A percentile compares a stretch with the other conserved stretches of the same genome.
phyloP scores from a whole-genome alignment of 2,329 filamentous ascomycete species.

The Fusarium sp. region DNA sequence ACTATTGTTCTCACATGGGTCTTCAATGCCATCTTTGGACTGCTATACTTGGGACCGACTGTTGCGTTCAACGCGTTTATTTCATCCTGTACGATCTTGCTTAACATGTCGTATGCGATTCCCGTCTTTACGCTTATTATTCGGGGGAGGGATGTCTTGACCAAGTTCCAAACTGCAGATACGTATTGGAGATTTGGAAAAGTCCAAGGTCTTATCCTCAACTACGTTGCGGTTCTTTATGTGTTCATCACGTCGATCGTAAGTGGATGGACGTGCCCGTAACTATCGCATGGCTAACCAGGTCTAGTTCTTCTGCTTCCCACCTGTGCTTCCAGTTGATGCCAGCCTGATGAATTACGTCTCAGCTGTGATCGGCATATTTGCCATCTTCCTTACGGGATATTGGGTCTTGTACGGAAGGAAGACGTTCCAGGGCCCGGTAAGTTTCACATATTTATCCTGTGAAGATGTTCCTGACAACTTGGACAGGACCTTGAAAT shows the following conservation, averaged over 20 bases:
- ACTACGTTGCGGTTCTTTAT: slow-evolving; percentile 36
- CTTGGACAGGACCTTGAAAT: slow-evolving; percentile 20
- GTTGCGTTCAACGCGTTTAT: slow-evolving; percentile 42
- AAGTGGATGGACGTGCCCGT: neutral
- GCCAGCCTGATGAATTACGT: slow-evolving; percentile 52
- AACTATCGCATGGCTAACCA: neutral
- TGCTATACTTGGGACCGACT: slow-evolving; percentile 35
- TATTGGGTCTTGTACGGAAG: slow-evolving; percentile 37
- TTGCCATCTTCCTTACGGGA: slow-evolving; percentile 28
- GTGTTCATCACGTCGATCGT: slow-evolving; percentile 39
- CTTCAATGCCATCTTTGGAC: slow-evolving; percentile 37
- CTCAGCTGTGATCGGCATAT: slow-evolving; percentile 55
- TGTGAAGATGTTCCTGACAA: neutral
- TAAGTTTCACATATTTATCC: neutral
- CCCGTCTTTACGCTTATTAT: slow-evolving; percentile 32
- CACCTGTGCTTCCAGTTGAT: slow-evolving; percentile 29
- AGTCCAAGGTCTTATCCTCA: slow-evolving; percentile 18
- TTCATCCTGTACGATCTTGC: slow-evolving; percentile 39
- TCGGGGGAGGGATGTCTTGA: slow-evolving; percentile 13
- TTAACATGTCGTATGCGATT: slow-evolving; percentile 41
- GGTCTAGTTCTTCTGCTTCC: slow-evolving; percentile 42
- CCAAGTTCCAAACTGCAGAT: neutral
- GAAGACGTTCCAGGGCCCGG: slow-evolving; percentile 39
- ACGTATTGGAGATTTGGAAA: slow-evolving; percentile 31
- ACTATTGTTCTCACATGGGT: slow-evolving; percentile 28